These are phyloP conservation scores for Mastigamoeba balamuthi DNA, from an alignment of 78 protist genomes.

Conservation along the genomic window DNA sequence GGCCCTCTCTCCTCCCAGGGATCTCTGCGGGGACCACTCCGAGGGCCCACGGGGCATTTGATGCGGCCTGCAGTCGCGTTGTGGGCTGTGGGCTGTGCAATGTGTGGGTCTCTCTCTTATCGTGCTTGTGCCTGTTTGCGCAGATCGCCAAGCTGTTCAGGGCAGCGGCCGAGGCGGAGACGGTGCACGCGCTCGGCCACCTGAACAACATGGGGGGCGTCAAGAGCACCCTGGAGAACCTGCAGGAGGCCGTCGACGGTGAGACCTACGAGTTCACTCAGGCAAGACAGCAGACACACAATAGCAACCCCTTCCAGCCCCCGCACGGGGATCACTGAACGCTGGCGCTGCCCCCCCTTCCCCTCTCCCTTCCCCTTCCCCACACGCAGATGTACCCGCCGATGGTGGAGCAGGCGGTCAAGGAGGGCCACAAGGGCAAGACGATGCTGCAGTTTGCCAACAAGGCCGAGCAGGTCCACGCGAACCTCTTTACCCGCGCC, in stretches of 20 bases:
- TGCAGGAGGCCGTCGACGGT: not conserved
- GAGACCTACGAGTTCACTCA: constrained; percentile 2
- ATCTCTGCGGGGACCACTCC: no score
- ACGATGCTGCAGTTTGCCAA: not conserved
- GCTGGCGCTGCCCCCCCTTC: no score
- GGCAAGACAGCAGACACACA: no score
- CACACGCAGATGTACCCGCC: constrained; percentile 3
- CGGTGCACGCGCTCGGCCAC: not conserved
- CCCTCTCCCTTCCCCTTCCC: no score
- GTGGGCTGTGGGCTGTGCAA: no score
- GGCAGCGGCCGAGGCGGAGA: not conserved
- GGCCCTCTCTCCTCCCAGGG: no score
- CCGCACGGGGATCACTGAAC: no score
- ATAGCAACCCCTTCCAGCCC: no score
- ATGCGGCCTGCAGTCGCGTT: no score
- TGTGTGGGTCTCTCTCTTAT: no score
- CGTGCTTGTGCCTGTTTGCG: no score
- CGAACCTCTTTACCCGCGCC: not conserved
- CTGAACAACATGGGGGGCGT: not conserved
- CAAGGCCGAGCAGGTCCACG: not conserved
- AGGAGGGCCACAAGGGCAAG: not conserved
- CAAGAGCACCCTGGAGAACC: not conserved
- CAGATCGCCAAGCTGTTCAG: not conserved
- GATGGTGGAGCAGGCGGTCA: not conserved
- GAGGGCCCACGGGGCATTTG: no score